phyloP scores from a whole-genome alignment of 75 land plant genomes.

The Picea glauca region DNA sequence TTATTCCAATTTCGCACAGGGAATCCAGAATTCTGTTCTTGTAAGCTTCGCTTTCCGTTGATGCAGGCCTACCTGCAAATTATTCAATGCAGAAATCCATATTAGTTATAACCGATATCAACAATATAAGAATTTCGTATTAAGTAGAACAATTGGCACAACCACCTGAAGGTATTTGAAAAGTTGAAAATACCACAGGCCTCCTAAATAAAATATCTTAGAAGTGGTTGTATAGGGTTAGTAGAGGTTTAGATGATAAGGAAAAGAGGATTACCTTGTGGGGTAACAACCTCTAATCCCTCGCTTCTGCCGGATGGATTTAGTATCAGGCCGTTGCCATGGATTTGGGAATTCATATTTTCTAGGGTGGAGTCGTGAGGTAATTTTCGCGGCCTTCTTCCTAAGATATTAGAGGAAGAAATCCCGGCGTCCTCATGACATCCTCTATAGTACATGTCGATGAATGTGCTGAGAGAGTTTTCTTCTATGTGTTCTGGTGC shows the following conservation, averaged over 20 bases:
- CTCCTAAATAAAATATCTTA: background rate
- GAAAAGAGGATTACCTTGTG: background rate
- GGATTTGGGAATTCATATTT: no score
- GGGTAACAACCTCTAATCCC: background rate
- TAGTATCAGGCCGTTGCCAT: background rate
- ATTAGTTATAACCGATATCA: background rate
- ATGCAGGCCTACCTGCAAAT: background rate
- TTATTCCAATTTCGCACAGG: background rate
- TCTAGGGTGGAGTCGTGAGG: background rate
- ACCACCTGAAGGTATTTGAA: no score
- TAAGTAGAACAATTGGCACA: background rate
- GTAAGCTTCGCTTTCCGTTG: background rate
- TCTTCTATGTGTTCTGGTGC: background rate
- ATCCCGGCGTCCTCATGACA: background rate
- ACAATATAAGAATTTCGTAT: background rate
- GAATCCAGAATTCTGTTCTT: background rate
- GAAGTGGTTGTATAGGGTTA: background rate
- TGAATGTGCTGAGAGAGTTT: background rate
- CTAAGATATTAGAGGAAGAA: background rate
- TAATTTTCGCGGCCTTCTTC: no score
- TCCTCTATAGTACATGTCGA: conserved; percentile 2
- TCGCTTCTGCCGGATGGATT: background rate
- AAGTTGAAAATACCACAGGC: no score
- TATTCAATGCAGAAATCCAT: background rate
- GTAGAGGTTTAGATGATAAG: no score